A percentile compares a stretch with the other conserved stretches of the same genome.
Evolutionary conservation across 352 stramenopile genomes (phyloP).

Genomic region (Globisporangium carolinianum): DNA sequence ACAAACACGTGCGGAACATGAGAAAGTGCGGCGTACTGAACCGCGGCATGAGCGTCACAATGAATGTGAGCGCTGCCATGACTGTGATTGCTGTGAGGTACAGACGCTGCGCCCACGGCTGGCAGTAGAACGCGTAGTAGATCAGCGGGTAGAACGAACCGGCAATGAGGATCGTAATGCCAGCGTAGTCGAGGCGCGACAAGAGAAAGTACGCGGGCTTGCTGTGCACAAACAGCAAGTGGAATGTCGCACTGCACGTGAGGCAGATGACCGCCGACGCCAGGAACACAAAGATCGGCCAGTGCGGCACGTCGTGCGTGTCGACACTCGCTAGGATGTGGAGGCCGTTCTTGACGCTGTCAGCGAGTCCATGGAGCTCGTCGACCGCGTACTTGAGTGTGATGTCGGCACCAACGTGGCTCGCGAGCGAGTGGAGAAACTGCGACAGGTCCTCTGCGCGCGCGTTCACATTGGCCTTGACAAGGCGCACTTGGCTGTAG

Average conservation of each 20-base stretch:
- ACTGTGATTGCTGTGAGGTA: conserved; percentile 66
- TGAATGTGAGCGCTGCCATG: conserved; percentile 65
- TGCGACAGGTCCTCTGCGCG: conserved; percentile 62
- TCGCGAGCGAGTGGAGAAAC: conserved; percentile 64
- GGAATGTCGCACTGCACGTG: conserved; percentile 76
- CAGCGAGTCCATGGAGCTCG: conserved; percentile 62
- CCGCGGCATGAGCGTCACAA: conserved; percentile 53
- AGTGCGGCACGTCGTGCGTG: conserved; percentile 70
- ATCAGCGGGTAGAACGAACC: conserved; percentile 84
- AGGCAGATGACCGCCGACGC: conserved; percentile 74
- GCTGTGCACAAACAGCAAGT: conserved; percentile 82
- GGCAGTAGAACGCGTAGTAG: conserved; percentile 89
- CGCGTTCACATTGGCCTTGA: conserved; percentile 49
- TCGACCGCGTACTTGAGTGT: conserved; percentile 72
- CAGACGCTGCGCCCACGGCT: conserved; percentile 46
- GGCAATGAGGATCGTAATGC: conserved; percentile 84
- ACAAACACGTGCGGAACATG: conserved; percentile 64
- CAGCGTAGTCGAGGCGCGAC: conserved; percentile 76
- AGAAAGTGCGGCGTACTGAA: conserved; percentile 75
- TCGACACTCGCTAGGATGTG: conserved; percentile 63
- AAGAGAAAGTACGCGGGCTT: conserved; percentile 66
- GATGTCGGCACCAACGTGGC: conserved; percentile 64
- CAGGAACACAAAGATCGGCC: conserved; percentile 86
- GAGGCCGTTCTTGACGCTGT: conserved; percentile 76
- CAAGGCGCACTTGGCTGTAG: conserved; percentile 40